Conservation (phyloP, 2,329 filamentous ascomycete genomes). For the Annulohypoxylon truncatum region DNA sequence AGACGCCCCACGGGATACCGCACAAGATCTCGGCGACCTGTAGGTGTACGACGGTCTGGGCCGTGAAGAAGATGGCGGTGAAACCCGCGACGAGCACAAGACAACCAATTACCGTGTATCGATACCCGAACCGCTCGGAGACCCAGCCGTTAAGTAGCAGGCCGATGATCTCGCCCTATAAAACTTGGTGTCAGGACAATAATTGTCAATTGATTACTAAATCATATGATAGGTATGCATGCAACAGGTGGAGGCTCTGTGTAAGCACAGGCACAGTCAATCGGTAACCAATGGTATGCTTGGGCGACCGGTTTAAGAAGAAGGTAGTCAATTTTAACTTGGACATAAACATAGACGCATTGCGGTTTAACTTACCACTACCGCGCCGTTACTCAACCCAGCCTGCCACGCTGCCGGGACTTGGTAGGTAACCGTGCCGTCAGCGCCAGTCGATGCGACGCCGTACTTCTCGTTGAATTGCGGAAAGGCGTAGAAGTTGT, state of each 20-base stretch:
- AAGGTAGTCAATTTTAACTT: not conserved
- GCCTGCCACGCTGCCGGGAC: constrained; percentile 72
- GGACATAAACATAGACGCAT: not conserved
- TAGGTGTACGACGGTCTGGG: constrained; percentile 67
- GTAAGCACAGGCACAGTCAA: not conserved
- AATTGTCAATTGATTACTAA: not conserved
- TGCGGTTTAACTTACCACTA: constrained; percentile 45
- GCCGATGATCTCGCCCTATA: constrained; percentile 71
- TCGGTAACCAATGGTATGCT: constrained; percentile 9
- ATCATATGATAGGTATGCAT: not conserved
- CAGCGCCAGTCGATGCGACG: constrained; percentile 52
- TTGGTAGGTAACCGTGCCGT: constrained; percentile 59
- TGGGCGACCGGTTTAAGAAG: not conserved
- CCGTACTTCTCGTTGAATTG: constrained; percentile 71
- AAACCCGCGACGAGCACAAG: constrained; percentile 66
- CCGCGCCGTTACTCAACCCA: constrained; percentile 65
- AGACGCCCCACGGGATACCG: constrained; percentile 71
- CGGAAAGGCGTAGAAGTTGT: constrained; percentile 77
- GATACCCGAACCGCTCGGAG: constrained; percentile 75
- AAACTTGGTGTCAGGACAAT: constrained; percentile 14
- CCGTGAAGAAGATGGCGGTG: constrained; percentile 74
- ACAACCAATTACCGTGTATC: constrained; percentile 71
- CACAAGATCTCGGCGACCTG: constrained; percentile 72
- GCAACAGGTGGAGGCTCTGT: not conserved
- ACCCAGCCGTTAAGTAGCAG: constrained; percentile 73